Conservation (phyloP, 805 yeast genomes). For the Pichia eremophila region DNA sequence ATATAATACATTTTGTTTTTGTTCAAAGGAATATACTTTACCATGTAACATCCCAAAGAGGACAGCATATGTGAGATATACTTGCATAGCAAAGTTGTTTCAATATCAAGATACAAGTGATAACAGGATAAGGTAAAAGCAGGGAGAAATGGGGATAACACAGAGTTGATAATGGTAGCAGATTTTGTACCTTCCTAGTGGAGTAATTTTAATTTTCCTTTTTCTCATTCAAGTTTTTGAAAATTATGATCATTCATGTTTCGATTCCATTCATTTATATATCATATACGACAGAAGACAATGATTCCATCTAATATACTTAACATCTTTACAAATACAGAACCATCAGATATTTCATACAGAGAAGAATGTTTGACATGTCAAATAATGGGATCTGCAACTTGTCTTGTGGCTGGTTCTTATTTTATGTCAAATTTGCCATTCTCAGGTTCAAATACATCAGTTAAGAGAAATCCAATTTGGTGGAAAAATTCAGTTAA, state of each 20-base stretch:
- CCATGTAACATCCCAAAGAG: not conserved
- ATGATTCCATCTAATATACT: conserved; percentile 37
- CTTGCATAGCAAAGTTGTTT: not conserved
- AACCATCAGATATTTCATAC: conserved; percentile 29
- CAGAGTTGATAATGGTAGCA: too few species aligned
- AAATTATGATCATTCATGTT: too few species aligned
- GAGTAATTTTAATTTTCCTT: not conserved
- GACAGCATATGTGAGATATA: not conserved
- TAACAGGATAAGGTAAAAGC: not conserved
- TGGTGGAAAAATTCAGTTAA: conserved; percentile 58
- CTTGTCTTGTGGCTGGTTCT: conserved; percentile 51
- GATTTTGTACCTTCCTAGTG: not conserved
- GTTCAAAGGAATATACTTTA: not conserved
- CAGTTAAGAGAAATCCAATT: conserved; percentile 32
- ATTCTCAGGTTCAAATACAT: conserved; percentile 32
- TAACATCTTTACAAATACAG: conserved; percentile 43
- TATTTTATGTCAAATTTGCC: conserved; percentile 51
- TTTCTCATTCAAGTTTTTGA: too few species aligned
- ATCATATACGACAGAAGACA: too few species aligned
- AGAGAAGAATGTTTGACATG: conserved; percentile 60
- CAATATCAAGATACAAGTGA: not conserved
- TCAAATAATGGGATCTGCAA: conserved; percentile 52
- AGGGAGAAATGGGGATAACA: not conserved
- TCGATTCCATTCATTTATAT: too few species aligned
- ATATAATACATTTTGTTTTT: not conserved